phyloP scores from a whole-genome alignment of 2,329 filamentous ascomycete species.

The Thielaviopsis populi region DNA sequence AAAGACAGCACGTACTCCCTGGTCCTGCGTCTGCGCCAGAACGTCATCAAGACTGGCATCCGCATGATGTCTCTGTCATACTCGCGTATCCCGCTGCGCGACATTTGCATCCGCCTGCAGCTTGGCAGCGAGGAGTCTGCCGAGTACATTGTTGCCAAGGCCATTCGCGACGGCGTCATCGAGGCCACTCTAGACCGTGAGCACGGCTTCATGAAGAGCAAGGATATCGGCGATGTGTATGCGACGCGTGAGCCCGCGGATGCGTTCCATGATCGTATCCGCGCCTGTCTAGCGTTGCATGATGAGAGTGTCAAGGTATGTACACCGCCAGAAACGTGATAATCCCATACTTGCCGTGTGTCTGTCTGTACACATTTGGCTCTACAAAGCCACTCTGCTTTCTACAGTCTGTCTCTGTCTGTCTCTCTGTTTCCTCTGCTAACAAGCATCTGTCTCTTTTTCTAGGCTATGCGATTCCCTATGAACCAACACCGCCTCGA shows the following conservation, averaged over 20 bases:
- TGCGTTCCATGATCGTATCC: slow-evolving; percentile 93
- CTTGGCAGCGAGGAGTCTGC: slow-evolving; percentile 92
- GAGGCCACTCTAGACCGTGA: slow-evolving; percentile 90
- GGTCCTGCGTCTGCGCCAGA: slow-evolving; percentile 86
- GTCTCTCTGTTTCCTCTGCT: slow-evolving; percentile 20
- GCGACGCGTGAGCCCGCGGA: slow-evolving; percentile 90
- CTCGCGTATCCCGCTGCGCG: slow-evolving; percentile 87
- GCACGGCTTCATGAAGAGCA: slow-evolving; percentile 96
- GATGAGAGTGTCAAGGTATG: slow-evolving; percentile 95
- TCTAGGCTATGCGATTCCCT: slow-evolving; percentile 92
- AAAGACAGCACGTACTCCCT: slow-evolving; percentile 91
- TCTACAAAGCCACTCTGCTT: slow-evolving; percentile 18
- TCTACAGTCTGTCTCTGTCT: not conserved
- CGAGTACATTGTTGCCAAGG: slow-evolving; percentile 98
- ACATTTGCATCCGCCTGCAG: slow-evolving; percentile 91
- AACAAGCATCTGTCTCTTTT: slow-evolving; percentile 18
- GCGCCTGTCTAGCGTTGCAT: slow-evolving; percentile 77
- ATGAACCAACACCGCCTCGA: slow-evolving; percentile 98
- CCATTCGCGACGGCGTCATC: slow-evolving; percentile 92
- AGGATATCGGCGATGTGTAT: slow-evolving; percentile 90
- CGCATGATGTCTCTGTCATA: slow-evolving; percentile 98
- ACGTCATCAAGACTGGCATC: slow-evolving; percentile 98
- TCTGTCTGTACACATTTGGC: not conserved
- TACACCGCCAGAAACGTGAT: not conserved
- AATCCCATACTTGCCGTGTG: not conserved